Percentiles rank a stretch among this genome's conserved stretches.
These are phyloP conservation scores for Aquilaria agallochum DNA, from an alignment of 441 rosid genomes.

Conservation along the genomic window DNA sequence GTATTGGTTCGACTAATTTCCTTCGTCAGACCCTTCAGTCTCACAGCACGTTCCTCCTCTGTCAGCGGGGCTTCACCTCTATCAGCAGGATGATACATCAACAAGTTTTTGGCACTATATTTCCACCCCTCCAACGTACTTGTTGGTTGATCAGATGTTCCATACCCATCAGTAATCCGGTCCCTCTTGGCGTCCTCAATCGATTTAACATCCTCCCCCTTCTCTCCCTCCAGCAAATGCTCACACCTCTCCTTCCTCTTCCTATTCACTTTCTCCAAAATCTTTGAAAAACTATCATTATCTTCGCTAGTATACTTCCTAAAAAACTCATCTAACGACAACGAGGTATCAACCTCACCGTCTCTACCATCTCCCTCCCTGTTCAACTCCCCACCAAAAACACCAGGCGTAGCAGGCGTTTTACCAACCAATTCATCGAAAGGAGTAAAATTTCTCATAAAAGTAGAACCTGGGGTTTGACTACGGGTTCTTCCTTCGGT, in stretches of 20 bases:
- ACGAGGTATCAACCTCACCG: slow-evolving; percentile 47
- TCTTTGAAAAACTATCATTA: slow-evolving; percentile 82
- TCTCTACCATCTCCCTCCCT: slow-evolving; percentile 25
- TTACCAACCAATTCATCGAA: slow-evolving; percentile 67
- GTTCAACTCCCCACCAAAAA: slow-evolving; percentile 30
- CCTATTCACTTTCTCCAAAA: slow-evolving; percentile 83
- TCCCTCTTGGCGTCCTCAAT: slow-evolving; percentile 66
- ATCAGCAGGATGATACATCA: slow-evolving; percentile 95
- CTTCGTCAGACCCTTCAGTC: slow-evolving; percentile 66
- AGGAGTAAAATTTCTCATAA: slow-evolving; percentile 67
- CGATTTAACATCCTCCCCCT: slow-evolving; percentile 31
- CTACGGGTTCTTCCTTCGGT: slow-evolving; percentile 34
- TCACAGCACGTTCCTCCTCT: slow-evolving; percentile 61
- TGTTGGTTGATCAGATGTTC: slow-evolving; percentile 90
- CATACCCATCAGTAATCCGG: slow-evolving; percentile 90
- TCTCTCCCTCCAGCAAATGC: slow-evolving; percentile 61
- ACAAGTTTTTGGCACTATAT: slow-evolving; percentile 78
- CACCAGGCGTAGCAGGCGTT: slow-evolving; percentile 49
- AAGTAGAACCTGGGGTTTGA: slow-evolving; percentile 89
- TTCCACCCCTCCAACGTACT: slow-evolving; percentile 90
- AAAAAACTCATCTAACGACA: slow-evolving; percentile 78
- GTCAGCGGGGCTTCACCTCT: slow-evolving; percentile 84
- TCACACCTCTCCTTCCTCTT: slow-evolving; percentile 74
- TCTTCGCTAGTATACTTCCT: slow-evolving; percentile 90
- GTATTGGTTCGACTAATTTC: slow-evolving; percentile 67